phyloP scores from a whole-genome alignment of 345 rosid genomes.

The Euclidium syriacum region DNA sequence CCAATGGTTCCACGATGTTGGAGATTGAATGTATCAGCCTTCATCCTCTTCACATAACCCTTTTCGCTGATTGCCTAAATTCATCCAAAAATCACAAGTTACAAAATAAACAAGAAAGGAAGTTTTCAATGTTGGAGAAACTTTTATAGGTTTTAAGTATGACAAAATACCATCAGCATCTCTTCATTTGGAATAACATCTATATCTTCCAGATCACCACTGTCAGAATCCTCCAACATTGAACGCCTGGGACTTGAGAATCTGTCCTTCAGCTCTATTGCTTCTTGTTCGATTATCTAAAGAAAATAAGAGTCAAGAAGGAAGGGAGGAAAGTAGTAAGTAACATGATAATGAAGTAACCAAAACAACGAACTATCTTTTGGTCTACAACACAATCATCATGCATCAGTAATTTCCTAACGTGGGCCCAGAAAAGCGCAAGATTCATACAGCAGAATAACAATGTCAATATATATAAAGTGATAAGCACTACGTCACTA shows the following conservation, averaged over 20 bases:
- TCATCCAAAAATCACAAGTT: constrained; percentile 16
- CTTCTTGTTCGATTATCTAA: constrained; percentile 84
- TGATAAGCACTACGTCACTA: neutral
- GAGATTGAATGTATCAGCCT: constrained; percentile 80
- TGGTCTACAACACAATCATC: neutral
- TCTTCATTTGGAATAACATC: constrained; percentile 95
- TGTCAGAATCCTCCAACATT: constrained; percentile 66
- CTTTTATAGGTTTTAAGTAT: constrained; percentile 6
- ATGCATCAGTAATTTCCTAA: constrained; percentile 13
- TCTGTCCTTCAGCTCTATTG: constrained; percentile 71
- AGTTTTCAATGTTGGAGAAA: neutral
- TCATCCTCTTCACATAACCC: constrained; percentile 95
- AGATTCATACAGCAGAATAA: neutral
- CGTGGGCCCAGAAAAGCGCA: constrained; percentile 6
- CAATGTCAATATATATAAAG: neutral
- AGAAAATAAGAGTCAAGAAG: neutral
- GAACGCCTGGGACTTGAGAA: constrained; percentile 78
- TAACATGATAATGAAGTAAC: neutral
- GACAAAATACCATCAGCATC: constrained; percentile 68
- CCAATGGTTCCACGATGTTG: constrained; percentile 94
- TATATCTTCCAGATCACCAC: constrained; percentile 84
- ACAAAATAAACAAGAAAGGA: neutral
- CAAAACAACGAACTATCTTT: neutral
- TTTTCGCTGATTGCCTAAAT: constrained; percentile 91
- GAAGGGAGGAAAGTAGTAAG: neutral